phyloP scores from a whole-genome alignment of 306 rosid genomes.

The Cucurbita pepo region DNA sequence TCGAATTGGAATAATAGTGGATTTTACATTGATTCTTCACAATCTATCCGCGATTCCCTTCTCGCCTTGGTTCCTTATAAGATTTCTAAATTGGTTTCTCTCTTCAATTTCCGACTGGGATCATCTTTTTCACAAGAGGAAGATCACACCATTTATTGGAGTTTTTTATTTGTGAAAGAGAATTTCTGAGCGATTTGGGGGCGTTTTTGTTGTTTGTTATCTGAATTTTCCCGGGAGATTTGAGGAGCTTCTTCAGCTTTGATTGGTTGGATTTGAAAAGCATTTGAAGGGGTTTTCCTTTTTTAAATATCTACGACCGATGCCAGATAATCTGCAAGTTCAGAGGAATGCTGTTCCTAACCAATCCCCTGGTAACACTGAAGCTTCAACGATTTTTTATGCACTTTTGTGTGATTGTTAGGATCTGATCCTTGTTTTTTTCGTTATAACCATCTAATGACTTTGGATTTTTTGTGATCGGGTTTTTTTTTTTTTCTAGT shows the following conservation, averaged over 20 bases:
- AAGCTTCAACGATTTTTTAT: slow-evolving; percentile 31
- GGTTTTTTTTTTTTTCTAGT: slow-evolving; percentile 18
- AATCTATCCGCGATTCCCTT: slow-evolving; percentile 18
- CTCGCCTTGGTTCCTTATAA: slow-evolving; percentile 1
- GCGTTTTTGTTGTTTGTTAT: neutral
- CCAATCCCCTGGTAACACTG: slow-evolving; percentile 54
- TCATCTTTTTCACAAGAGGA: slow-evolving; percentile 1
- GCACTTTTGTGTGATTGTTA: slow-evolving; percentile 6
- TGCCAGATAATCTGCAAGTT: slow-evolving; percentile 76
- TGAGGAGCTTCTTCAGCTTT: slow-evolving; percentile 25
- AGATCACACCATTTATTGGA: neutral
- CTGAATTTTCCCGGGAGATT: slow-evolving; percentile 10
- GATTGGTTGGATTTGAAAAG: slow-evolving; percentile 26
- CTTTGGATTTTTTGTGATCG: slow-evolving; percentile 15
- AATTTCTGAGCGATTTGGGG: slow-evolving; percentile 2
- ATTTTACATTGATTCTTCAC: slow-evolving; percentile 10
- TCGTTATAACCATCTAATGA: neutral
- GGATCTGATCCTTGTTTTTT: slow-evolving; percentile 23
- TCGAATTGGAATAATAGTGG: slow-evolving; percentile 9
- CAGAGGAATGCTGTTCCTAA: slow-evolving; percentile 52
- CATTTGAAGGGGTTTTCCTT: slow-evolving; percentile 1
- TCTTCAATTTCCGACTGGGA: slow-evolving; percentile 5
- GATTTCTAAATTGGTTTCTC: neutral
- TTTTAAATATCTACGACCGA: slow-evolving; percentile 27
- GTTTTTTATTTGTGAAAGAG: neutral